Conservation (phyloP, 768 basidiomycete species). For the Leccinum olivaceopallidum region DNA sequence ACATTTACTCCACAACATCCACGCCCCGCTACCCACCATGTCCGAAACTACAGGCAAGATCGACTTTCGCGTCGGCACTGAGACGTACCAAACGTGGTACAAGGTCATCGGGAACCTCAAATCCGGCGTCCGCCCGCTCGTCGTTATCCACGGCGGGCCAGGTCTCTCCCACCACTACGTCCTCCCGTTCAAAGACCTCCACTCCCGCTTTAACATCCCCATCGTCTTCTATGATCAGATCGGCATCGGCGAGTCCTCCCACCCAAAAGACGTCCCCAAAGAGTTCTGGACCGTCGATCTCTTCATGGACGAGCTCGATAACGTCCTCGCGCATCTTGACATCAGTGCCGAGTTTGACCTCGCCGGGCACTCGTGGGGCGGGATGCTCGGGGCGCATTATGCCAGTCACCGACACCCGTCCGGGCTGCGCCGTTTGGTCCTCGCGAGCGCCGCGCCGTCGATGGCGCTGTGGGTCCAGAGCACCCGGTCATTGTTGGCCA, state of each 20-base stretch:
- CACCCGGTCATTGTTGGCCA: conserved; percentile 24
- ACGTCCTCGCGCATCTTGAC: conserved; percentile 43
- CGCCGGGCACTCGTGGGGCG: conserved; percentile 61
- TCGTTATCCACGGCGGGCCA: conserved; percentile 51
- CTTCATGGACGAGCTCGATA: conserved; percentile 55
- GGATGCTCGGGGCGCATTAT: conserved; percentile 47
- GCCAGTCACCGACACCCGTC: conserved; percentile 38
- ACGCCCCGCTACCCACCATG: conserved; percentile 9
- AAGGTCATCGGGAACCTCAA: conserved; percentile 43
- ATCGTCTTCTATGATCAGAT: conserved; percentile 55
- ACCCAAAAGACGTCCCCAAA: conserved; percentile 28
- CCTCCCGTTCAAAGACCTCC: conserved; percentile 38
- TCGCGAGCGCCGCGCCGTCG: conserved; percentile 37
- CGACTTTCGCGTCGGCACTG: conserved; percentile 17
- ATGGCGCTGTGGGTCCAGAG: conserved; percentile 31
- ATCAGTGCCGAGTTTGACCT: conserved; percentile 45
- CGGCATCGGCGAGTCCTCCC: conserved; percentile 47
- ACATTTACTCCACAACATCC: too few relatives aligned
- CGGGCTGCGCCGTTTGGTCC: conserved; percentile 39
- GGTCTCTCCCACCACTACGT: conserved; percentile 41
- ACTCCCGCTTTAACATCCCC: conserved; percentile 32
- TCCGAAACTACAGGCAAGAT: conserved; percentile 24
- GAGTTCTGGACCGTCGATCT: conserved; percentile 49
- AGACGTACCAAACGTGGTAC: conserved; percentile 45
- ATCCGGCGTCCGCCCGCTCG: conserved; percentile 33